phyloP scores from a whole-genome alignment of 805 yeast genomes.

The Candida namnaoensis region DNA sequence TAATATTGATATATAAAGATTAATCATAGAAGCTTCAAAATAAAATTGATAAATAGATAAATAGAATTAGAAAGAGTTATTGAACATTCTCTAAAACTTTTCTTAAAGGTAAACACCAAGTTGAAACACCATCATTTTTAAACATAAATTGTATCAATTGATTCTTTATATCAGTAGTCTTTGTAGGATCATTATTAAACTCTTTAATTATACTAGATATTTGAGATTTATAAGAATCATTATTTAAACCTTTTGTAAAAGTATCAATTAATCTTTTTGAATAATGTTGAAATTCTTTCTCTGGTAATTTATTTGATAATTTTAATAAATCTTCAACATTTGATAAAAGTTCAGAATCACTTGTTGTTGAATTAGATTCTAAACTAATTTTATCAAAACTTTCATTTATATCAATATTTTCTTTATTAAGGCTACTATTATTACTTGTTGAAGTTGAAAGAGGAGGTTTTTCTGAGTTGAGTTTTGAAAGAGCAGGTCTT shows the following conservation, averaged over 20 bases:
- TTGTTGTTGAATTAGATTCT: background rate
- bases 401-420: background rate
- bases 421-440: background rate
- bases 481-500: no score
- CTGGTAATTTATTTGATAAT: constrained; percentile 23
- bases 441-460: no score
- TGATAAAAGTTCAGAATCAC: constrained; percentile 11
- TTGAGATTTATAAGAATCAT: constrained; percentile 19
- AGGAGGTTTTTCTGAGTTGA: no score
- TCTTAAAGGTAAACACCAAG: constrained; percentile 64
- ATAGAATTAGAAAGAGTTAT: background rate
- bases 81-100: constrained; percentile 35
- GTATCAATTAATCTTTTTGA: constrained; percentile 27
- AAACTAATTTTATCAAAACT: no score
- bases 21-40: background rate
- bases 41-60: no score
- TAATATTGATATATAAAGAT: no score
- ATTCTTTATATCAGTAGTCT: constrained; percentile 15
- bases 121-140: constrained; percentile 43
- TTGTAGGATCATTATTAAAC: no score
- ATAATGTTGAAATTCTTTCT: constrained; percentile 35
- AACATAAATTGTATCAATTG: constrained; percentile 44
- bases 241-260: constrained; percentile 17
- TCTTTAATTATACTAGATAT: constrained; percentile 9
- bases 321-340: constrained; percentile 18